Evolutionary conservation across 2,329 filamentous ascomycete genomes (phyloP), one percentile per base, ranked within the genome.

Genomic region (Penicillium sp.): DNA sequence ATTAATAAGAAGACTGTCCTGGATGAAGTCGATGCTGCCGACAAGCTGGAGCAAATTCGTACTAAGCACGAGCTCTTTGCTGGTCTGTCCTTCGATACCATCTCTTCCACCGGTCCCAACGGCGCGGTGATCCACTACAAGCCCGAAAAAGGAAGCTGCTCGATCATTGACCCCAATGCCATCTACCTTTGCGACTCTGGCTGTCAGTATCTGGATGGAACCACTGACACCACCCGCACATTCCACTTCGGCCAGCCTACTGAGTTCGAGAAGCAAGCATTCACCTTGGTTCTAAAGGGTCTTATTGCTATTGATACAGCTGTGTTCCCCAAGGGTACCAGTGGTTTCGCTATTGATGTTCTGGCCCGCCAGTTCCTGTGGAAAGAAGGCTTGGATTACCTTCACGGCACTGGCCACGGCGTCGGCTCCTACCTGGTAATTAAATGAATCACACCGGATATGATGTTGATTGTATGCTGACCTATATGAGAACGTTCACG

Each of bases 121-220:
- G 95, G 93, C 60, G 95, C 95, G 5, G 86, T 99, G 13, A 99
- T 99, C 60, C 95, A 99, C 75, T 99, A 99, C 81, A 91, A 90
- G 68, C 93, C 95, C 0, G 91, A 97, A 73, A 87, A 85, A 58
- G 92, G 90, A 22, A 89, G 84, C 64, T 98, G 94, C 78, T 86
- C 93, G 8, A 81, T 85, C 30, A 92, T 99, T 68, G 92, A 99
- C 68, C 92, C 92, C 0, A 87, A 87, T 6, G 88, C 89, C 14
- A 87, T 99, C 60, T 99, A 99, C 72, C 86, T 99, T 2, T 99
- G 95, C 75, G 95, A 99, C 77, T 98, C 95, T 25, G 95, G 95
- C 25, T 95, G 91, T n/a, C 95, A 99, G 76, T 99, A 94, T 71
- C 83, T 90, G 2, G 95, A 99, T 75, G 95, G 95, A 58, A 99